Evolutionary conservation across 1,284 basidiomycete species (phyloP).

Genomic region (Pascua guehoae): DNA sequence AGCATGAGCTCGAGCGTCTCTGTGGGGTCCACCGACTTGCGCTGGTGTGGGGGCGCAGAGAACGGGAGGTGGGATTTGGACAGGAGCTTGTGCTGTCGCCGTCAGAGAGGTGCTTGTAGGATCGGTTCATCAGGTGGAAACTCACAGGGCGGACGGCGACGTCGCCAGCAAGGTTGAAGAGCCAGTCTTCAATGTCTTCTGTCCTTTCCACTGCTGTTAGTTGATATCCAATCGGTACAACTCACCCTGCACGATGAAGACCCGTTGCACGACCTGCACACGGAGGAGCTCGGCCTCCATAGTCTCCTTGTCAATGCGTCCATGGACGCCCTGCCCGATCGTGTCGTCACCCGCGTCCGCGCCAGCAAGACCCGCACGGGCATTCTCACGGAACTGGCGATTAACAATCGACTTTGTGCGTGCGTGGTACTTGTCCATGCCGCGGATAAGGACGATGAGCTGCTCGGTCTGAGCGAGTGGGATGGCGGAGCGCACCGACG

Average conservation of each 20-base stretch:
- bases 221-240: background rate
- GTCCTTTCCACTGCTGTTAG: conserved; percentile 42
- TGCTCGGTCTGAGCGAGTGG: conserved; percentile 25
- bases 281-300: conserved; percentile 42
- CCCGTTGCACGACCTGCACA: conserved; percentile 37
- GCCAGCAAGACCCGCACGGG: conserved; percentile 27
- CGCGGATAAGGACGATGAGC: conserved; percentile 45
- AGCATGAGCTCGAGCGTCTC: conserved; percentile 46
- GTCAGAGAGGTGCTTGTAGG: conserved; percentile 2
- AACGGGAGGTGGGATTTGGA: conserved; percentile 47
- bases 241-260: conserved; percentile 44
- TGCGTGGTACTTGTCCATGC: conserved; percentile 38
- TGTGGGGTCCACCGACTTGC: conserved; percentile 19
- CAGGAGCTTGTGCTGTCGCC: conserved; percentile 39
- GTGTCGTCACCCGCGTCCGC: background rate
- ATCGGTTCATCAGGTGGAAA: background rate
- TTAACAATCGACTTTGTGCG: conserved; percentile 33
- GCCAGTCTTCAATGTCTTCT: conserved; percentile 46
- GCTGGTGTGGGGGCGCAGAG: conserved; percentile 30
- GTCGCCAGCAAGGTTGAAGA: conserved; percentile 47
- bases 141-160: conserved; percentile 46
- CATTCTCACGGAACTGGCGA: conserved; percentile 33
- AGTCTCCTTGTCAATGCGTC: conserved; percentile 29
- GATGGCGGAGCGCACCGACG: conserved; percentile 28
- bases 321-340: background rate